Evolutionary conservation across 2,329 filamentous ascomycete species (phyloP).

Genomic region (Ophiostoma piceae): DNA sequence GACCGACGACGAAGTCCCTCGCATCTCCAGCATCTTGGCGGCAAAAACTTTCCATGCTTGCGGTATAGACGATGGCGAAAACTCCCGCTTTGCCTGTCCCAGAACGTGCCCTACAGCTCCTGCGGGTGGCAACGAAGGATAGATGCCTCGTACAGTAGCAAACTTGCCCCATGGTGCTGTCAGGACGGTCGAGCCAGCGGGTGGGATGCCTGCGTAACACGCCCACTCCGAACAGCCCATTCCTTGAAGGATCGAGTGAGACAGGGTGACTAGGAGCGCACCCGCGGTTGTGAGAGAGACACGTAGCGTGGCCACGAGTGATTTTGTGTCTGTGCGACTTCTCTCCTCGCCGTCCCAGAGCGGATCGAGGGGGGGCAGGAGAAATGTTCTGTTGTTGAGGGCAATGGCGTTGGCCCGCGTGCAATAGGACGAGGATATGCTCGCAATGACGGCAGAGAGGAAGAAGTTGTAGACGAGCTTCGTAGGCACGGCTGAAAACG

Average conservation of each 20-base stretch:
- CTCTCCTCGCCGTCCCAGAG: constrained; percentile 31
- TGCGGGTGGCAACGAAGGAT: constrained; percentile 12
- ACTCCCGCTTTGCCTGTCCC: constrained; percentile 15
- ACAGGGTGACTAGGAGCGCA: constrained; percentile 47
- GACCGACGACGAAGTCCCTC: constrained; percentile 43
- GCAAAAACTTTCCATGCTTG: constrained; percentile 39
- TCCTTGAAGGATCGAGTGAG: constrained; percentile 44
- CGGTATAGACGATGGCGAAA: constrained; percentile 16
- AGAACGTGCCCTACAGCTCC: background rate
- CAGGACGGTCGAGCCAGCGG: constrained; percentile 44
- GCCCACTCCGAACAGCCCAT: constrained; percentile 45
- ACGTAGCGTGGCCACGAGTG: constrained; percentile 47
- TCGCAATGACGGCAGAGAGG: constrained; percentile 47
- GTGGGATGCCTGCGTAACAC: constrained; percentile 37
- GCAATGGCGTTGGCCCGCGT: constrained; percentile 45
- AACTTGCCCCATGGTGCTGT: constrained; percentile 52
- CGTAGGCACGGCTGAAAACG: constrained; percentile 35
- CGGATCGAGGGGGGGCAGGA: constrained; percentile 40
- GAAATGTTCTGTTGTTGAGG: constrained; percentile 49
- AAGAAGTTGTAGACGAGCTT: constrained; percentile 51
- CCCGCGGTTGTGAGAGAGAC: constrained; percentile 54
- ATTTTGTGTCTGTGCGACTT: constrained; percentile 25
- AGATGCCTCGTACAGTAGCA: constrained; percentile 39
- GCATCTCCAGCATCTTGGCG: constrained; percentile 46
- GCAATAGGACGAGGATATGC: constrained; percentile 49